Conservation (phyloP, 2,329 filamentous ascomycete genomes). For the Tolypocladium paradoxum region DNA sequence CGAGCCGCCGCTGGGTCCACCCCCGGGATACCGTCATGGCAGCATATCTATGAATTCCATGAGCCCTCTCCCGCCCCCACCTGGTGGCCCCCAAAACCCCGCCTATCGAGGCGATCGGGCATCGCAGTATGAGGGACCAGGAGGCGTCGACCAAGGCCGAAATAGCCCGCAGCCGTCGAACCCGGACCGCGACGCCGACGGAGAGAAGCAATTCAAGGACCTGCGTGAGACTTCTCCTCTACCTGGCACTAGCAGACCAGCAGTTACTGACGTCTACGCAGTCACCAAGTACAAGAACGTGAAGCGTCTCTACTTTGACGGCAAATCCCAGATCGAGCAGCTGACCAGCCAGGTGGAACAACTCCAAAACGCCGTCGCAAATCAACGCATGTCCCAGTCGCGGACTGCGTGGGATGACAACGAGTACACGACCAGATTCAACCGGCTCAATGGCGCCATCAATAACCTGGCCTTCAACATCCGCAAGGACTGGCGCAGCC, state of each 20-base stretch:
- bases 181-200: slow-evolving; percentile 31
- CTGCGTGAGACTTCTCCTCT: slow-evolving; percentile 31
- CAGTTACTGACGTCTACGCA: slow-evolving; percentile 25
- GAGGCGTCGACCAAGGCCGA: slow-evolving; percentile 34
- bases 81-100: slow-evolving; percentile 16
- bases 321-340: slow-evolving; percentile 82
- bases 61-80: slow-evolving; percentile 31
- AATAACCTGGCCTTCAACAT: slow-evolving; percentile 94
- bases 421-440: slow-evolving; percentile 84
- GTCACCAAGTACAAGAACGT: slow-evolving; percentile 97
- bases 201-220: slow-evolving; percentile 47
- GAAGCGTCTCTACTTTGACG: slow-evolving; percentile 94
- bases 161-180: slow-evolving; percentile 45
- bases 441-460: slow-evolving; percentile 83
- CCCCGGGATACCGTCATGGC: slow-evolving; percentile 42
- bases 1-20: slow-evolving; percentile 33
- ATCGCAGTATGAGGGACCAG: slow-evolving; percentile 32
- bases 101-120: slow-evolving; percentile 30
- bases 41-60: slow-evolving; percentile 32
- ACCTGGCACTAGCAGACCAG: no score
- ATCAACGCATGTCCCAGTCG: slow-evolving; percentile 89
- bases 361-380: slow-evolving; percentile 92
- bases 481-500: slow-evolving; percentile 78
- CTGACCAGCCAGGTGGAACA: slow-evolving; percentile 83
- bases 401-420: slow-evolving; percentile 90